Base-by-base conservation (phyloP, 176 grass and related monocot genomes). In the Themeda triandra region DNA sequence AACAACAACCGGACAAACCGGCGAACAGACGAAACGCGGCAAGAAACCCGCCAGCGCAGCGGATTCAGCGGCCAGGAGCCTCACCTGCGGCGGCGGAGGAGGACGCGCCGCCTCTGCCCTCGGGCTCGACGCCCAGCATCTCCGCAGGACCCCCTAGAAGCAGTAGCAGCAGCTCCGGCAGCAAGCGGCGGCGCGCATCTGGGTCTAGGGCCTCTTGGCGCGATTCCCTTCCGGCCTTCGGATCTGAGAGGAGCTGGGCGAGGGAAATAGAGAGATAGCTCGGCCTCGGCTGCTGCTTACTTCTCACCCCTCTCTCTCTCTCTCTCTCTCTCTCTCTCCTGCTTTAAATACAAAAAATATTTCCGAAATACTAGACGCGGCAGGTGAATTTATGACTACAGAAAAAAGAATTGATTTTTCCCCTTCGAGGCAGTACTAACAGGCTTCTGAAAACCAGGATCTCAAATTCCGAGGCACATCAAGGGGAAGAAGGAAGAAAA, bases 51-150 rank as follows among this genome's bases (percentile, higher is more conserved):
- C 24, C 17, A 63, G 39, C 31, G 18, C 72, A 44, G 72, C 32
- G 36, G 83, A 87, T 75, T 84, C 60, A 31, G 48, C 82, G 18
- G 77, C 29, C 18, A 49, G 39, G 79, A 62, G 75, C 3, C 85
- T 91, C 81, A 91, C 89, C 89, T 84, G 80, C 80, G 13, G 69
- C 51, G 64, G 88, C 21, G 49, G 89, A 83, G 21, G 89, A 90
- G 49, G 84, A 67, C 18, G 67, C 73, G 36, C 79, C 84, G 75
- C 74, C 48, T 46, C 69, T 68, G 21, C 30, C 85, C 68, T 69
- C 85, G 19, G 81, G 53, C 69, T 91, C 89, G 49, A 80, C 70
- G 51, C 81, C 89, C 85, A 56, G 80, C 89, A 91, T 91, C 85
- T 63, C 75, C 14, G 14, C 24, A 33, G 10, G 31, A 75, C 42